Evolutionary conservation across 2,329 filamentous ascomycete genomes (phyloP), one percentile per base, ranked within the genome.

Genomic region (Cytospora leucostoma): DNA sequence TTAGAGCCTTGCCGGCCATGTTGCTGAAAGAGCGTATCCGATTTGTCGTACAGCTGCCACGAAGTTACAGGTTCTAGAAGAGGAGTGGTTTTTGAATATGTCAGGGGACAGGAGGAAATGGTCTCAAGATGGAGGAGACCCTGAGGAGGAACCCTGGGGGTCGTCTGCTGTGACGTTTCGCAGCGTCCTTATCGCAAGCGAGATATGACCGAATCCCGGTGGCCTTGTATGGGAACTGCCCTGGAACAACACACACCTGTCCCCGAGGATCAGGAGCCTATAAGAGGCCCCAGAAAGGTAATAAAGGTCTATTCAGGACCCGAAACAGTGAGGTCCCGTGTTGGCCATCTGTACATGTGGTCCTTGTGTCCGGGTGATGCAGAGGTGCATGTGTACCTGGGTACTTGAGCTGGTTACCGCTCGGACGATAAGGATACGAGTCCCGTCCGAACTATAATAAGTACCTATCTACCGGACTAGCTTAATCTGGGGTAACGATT

Each of bases 1-100:
- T 85, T 61, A 92, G 74, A 44, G 85, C 85, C 74, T 85, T 86
- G 68, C 84, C 82, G 69, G 89, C 84, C 91, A 97, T 96, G 59
- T 68, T 74, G 52, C 52, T 32, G 11, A 13, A 13, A n/a, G n/a
- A n/a, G n/a, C 33, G n/a, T 54, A 19, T 27, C 40, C 47, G 50
- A 56, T 49, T 33, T 56, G 38, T 57, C 58, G 54, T 7, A 21
- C 50, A 35, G 59, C 44, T 47, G 17, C 13, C 8, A 21, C 3
- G 15, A 21, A 10, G 40, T 53, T 15, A 21, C 27, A 55, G 35
- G 21, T 32, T 7, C n/a, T 11, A 51, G 61, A n/a, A n/a, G n/a
- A n/a, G n/a, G n/a, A n/a, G n/a, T n/a, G n/a, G n/a, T n/a, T 17
- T 50, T 33, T 54, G 53, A 19, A 56, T 64, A 47, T 40, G 27